Evolutionary conservation across 371 early-diverging fungal genomes (phyloP).

Genomic region (Mucor indicus): DNA sequence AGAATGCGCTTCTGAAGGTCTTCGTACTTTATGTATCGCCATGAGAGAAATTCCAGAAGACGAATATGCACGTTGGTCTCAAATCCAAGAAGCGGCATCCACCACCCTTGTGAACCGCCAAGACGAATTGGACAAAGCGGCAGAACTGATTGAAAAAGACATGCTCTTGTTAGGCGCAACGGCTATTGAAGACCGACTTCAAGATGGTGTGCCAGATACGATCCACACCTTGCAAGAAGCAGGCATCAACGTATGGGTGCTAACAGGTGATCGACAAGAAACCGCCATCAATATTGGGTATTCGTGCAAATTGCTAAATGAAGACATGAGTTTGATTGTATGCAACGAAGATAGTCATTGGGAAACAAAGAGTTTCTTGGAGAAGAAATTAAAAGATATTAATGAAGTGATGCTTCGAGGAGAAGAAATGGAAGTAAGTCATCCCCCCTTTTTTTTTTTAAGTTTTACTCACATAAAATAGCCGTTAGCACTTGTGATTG

Average conservation of each 20-base stretch:
- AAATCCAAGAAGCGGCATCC: conserved; percentile 83
- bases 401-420: conserved; percentile 52
- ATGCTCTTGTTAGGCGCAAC: conserved; percentile 93
- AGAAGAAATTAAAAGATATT: conserved; percentile 70
- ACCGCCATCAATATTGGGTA: conserved; percentile 94
- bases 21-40: conserved; percentile 93
- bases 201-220: conserved; percentile 97
- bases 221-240: conserved; percentile 93
- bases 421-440: conserved; percentile 63
- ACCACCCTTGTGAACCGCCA: conserved; percentile 87
- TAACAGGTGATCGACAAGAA: conserved; percentile 93
- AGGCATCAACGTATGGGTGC: conserved; percentile 96
- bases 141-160: conserved; percentile 92
- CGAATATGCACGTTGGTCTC: conserved; percentile 86
- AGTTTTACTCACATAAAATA: too few relatives aligned
- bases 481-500: conserved; percentile 69
- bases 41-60: conserved; percentile 86
- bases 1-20: conserved; percentile 88
- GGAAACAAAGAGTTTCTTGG: conserved; percentile 76
- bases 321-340: conserved; percentile 81
- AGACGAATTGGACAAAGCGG: conserved; percentile 86
- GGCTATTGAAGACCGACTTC: conserved; percentile 98
- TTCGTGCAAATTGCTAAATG: conserved; percentile 84
- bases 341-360: conserved; percentile 79
- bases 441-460: too few relatives aligned